Percentiles rank a stretch among this genome's conserved stretches.
phyloP scores from a whole-genome alignment of 1,139 yeast species.

The Candida frijolesensis region DNA sequence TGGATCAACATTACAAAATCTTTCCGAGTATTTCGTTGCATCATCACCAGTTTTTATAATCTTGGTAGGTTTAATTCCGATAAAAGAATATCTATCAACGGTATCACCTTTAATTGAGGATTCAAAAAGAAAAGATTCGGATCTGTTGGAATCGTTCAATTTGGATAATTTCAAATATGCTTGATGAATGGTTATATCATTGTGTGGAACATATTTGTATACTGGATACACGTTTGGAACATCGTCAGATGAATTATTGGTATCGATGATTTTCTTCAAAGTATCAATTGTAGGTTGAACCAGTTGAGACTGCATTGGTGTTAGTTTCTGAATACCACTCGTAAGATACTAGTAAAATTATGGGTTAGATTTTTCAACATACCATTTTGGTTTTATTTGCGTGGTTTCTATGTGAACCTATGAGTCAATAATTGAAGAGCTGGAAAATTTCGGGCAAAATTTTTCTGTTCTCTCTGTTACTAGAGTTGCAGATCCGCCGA shows the following conservation, averaged over 20 bases:
- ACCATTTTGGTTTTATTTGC: not conserved
- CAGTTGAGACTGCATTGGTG: slow-evolving; percentile 9
- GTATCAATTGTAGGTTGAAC: slow-evolving; percentile 67
- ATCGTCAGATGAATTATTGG: slow-evolving; percentile 29
- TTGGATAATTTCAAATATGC: slow-evolving; percentile 85
- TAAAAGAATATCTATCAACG: slow-evolving; percentile 85
- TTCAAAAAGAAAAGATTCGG: slow-evolving; percentile 81
- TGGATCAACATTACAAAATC: slow-evolving; percentile 65
- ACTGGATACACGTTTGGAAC: slow-evolving; percentile 75
- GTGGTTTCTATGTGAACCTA: not conserved
- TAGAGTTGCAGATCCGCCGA: too few species aligned
- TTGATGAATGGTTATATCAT: slow-evolving; percentile 81
- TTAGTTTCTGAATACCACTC: not conserved
- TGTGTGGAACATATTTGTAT: slow-evolving; percentile 71
- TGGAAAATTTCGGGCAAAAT: not conserved
- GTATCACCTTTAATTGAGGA: slow-evolving; percentile 88
- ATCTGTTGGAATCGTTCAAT: slow-evolving; percentile 60
- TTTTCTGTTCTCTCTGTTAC: not conserved
- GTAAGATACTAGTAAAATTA: too few species aligned
- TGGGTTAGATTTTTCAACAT: too few species aligned
- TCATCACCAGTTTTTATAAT: slow-evolving; percentile 76
- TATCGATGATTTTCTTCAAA: slow-evolving; percentile 45
- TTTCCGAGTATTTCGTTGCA: slow-evolving; percentile 31
- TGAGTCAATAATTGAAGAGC: not conserved
- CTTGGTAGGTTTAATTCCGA: slow-evolving; percentile 84